Base-by-base conservation (phyloP, 345 rosid genomes). In the Triadica sebifera region DNA sequence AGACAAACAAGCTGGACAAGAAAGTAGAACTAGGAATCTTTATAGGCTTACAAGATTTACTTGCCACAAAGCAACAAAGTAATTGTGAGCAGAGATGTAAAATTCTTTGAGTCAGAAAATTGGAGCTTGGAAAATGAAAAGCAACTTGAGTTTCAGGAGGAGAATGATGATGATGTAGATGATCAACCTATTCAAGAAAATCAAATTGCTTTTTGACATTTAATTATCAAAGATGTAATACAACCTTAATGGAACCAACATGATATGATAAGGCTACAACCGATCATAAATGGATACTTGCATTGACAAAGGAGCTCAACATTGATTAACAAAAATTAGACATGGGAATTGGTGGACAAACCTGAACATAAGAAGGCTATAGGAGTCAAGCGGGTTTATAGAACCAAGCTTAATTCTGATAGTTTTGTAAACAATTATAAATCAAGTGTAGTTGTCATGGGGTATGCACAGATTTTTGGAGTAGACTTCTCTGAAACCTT, bases 1-100 rank as follows among this genome's bases (percentile, higher is more conserved):
- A 56, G 29, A 56, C 9, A 56, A 25, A 56, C 4, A 56, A 69
- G 20, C 22, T 78, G 19, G 81, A 78, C 25, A 59, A 64, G 37
- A 81, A 70, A 52, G 55, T 52, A 8, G 67, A 74, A 46, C 53
- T 12, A 11, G 53, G 79, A 0, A 59, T 78, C 19, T 46, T 12
- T 65, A n/a, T 56, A 19, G 29, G 60, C 55, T 51, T 78, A 78
- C 16, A 70, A 74, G 38, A 49, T 71, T 16, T 79, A 49, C 34
- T 29, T 57, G 3, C 73, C 76, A 12, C 17, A 63, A 39, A 39
- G 34, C 2, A 25, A 13, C 8, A 70, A 74, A 29, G 12, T 71
- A 4, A 46, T 57, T 24, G 22, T 73, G 0, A 67, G 63, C 15
- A 72, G 45, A 24, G 74, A 76, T 71, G 60, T 69, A 2, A 2